Conservation (phyloP, 805 yeast genomes). For the Osmozyma mogii region DNA sequence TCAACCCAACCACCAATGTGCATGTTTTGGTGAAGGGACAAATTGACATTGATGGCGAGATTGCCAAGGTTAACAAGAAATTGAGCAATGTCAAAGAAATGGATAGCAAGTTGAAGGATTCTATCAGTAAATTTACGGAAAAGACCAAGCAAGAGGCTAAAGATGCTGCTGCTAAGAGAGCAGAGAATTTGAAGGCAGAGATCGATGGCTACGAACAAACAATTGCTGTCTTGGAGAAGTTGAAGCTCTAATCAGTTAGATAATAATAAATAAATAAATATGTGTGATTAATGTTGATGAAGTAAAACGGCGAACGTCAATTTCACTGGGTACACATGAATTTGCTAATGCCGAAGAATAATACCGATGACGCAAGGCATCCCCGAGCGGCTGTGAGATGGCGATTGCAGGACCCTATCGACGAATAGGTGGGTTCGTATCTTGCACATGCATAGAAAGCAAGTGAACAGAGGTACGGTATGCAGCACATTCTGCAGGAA, state of each 20-base stretch:
- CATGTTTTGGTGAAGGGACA: constrained; percentile 92
- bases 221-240: constrained; percentile 72
- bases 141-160: constrained; percentile 82
- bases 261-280: too few relatives aligned
- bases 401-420: too few relatives aligned
- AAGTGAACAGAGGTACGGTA: too few relatives aligned
- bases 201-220: constrained; percentile 85
- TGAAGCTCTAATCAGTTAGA: constrained; percentile 38
- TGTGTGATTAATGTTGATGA: too few relatives aligned
- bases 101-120: constrained; percentile 59
- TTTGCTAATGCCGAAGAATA: too few relatives aligned
- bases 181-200: constrained; percentile 73
- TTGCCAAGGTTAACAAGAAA: constrained; percentile 73
- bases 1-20: constrained; percentile 73
- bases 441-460: too few relatives aligned
- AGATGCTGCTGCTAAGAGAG: constrained; percentile 61
- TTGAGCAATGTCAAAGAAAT: constrained; percentile 56
- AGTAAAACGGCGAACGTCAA: too few relatives aligned
- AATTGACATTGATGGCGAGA: constrained; percentile 87
- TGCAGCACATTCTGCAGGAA: too few relatives aligned
- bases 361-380: too few relatives aligned
- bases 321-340: too few relatives aligned
- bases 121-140: constrained; percentile 71
- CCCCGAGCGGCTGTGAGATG: too few relatives aligned
- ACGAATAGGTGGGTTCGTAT: too few relatives aligned